These are phyloP conservation scores for Verticillium isaacii DNA, from an alignment of 2,329 filamentous ascomycete genomes.

Conservation along the genomic window DNA sequence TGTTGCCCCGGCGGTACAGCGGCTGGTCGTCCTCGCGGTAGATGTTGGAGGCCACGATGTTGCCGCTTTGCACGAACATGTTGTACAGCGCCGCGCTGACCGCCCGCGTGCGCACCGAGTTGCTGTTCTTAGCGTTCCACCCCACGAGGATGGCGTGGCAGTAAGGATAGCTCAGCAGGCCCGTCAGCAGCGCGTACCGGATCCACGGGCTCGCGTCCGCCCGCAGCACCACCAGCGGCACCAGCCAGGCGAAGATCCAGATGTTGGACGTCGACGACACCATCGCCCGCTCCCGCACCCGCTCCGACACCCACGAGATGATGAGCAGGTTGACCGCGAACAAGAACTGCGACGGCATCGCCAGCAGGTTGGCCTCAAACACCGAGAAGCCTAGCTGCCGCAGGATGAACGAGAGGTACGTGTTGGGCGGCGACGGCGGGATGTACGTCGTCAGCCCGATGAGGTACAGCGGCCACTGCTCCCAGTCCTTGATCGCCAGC, in stretches of 20 bases:
- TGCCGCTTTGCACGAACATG: constrained; percentile 37
- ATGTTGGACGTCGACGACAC: constrained; percentile 40
- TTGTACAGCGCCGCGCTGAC: constrained; percentile 45
- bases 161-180: constrained; percentile 42
- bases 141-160: constrained; percentile 42
- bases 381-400: constrained; percentile 36
- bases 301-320: constrained; percentile 39
- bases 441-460: constrained; percentile 45
- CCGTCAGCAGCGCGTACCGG: constrained; percentile 29
- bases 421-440: constrained; percentile 33
- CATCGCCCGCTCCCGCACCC: constrained; percentile 37
- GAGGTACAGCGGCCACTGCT: constrained; percentile 55
- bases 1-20: constrained; percentile 45
- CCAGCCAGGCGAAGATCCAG: constrained; percentile 45
- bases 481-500: constrained; percentile 51
- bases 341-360: constrained; percentile 38
- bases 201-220: constrained; percentile 33
- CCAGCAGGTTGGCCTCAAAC: constrained; percentile 40
- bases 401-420: constrained; percentile 41
- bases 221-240: constrained; percentile 35
- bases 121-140: constrained; percentile 42
- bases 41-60: constrained; percentile 42
- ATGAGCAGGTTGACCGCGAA: constrained; percentile 42
- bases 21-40: constrained; percentile 52
- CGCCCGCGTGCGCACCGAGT: constrained; percentile 41